Base-by-base conservation (phyloP, 2,329 filamentous ascomycete species). In the Xylariaceae sp. region DNA sequence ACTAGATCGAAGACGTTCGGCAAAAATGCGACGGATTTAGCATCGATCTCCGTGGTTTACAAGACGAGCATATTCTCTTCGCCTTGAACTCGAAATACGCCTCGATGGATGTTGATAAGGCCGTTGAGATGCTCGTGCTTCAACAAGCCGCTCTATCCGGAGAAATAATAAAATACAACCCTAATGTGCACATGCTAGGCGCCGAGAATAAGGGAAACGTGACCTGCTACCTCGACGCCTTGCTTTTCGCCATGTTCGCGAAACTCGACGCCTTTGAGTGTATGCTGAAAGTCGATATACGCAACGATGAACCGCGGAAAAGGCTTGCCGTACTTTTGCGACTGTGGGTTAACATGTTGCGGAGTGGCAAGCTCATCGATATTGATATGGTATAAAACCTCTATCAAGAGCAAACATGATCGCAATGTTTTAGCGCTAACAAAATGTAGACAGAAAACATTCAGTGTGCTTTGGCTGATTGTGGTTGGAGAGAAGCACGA, bases 181-280 rank as follows among this genome's bases (percentile, higher is more conserved):
- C 90, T 7, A 80, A 81, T 56, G 80, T 88, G 6, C 82, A 82
- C 58, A 86, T 97, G 77, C 77, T 90, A 3, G 94, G 94, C 5
- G 93, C 94, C 10, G 88, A 90, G 67, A 99, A 99, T 70, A 82
- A 92, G 52, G 82, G 88, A 50, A 85, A 84, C 52, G 91, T 96
- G 42, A 97, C 93, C n/a, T 99, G 94, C 76, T 97, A 95, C 72
- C 79, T 97, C 13, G 94, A 97, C 72, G 83, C 93, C 0, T 77
- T 97, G 18, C 81, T 99, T 1, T 97, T 97, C 72, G 89, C 93
- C 72, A 97, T 99, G 91, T 97, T 97, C 72, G 89, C 90, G 15
- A 87, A 90, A 61, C 80, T 97, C 44, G 88, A 91, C 66, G 92
- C 89, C 64, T 99, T 96, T 72, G 93, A 97, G 73, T 90, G 89